Evolutionary conservation across 257 asterid species (phyloP).

Genomic region (Solanum clarkiae): DNA sequence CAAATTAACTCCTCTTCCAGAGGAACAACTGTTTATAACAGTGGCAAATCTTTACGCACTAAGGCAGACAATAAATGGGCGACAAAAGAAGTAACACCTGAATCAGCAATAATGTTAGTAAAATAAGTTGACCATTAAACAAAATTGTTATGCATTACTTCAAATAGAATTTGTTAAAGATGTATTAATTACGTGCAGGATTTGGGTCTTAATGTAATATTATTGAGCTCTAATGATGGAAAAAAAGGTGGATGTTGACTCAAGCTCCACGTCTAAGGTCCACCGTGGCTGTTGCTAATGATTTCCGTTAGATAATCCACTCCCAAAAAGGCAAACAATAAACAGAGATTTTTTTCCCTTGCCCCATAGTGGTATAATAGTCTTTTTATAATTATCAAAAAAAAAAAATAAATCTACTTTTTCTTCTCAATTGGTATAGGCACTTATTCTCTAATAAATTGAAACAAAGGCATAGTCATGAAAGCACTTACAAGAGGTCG

Average conservation of each 20-base stretch:
- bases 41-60: background rate
- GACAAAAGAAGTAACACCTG: background rate
- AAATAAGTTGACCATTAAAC: background rate
- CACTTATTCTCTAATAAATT: background rate
- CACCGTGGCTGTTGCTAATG: background rate
- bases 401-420: background rate
- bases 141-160: background rate
- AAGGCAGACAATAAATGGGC: background rate
- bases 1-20: background rate
- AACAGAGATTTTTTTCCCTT: background rate
- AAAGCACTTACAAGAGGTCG: background rate
- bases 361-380: background rate
- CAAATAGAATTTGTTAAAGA: background rate
- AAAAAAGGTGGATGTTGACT: slow-evolving; percentile 29
- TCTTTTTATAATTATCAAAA: background rate
- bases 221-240: background rate
- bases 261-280: slow-evolving; percentile 6
- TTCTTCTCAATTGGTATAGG: background rate
- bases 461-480: background rate
- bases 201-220: background rate
- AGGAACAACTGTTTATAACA: background rate
- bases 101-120: background rate
- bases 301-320: slow-evolving; percentile 16
- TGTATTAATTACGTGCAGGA: background rate
- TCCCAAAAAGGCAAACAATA: background rate